phyloP scores from a whole-genome alignment of 2,329 filamentous ascomycete species.

The Pseudonectria buxi region DNA sequence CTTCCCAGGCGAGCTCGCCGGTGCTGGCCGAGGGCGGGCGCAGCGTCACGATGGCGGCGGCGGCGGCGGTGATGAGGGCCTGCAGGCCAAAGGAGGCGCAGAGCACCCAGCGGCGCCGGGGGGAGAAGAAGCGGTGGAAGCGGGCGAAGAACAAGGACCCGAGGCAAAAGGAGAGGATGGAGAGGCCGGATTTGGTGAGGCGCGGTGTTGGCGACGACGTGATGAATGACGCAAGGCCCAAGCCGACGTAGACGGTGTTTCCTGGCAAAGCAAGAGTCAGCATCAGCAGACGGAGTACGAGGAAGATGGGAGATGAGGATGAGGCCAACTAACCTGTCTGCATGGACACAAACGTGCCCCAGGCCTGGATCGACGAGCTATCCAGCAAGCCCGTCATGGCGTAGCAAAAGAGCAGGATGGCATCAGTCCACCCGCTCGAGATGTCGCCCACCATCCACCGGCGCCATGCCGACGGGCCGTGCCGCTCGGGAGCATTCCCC shows the following conservation, averaged over 20 bases:
- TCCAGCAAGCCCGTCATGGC: constrained; percentile 69
- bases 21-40: constrained; percentile 29
- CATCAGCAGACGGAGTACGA: neutral
- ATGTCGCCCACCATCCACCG: constrained; percentile 38
- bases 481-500: neutral
- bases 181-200: constrained; percentile 55
- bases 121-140: constrained; percentile 56
- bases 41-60: constrained; percentile 45
- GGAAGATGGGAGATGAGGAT: no score
- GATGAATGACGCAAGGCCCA: constrained; percentile 55
- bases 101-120: constrained; percentile 57
- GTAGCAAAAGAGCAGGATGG: constrained; percentile 63
- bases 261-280: constrained; percentile 29
- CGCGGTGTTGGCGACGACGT: constrained; percentile 20
- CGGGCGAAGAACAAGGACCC: constrained; percentile 65
- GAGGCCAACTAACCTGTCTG: constrained; percentile 61
- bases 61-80: constrained; percentile 39
- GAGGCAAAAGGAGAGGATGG: constrained; percentile 61
- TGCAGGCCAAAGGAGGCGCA: constrained; percentile 50
- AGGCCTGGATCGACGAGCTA: constrained; percentile 65
- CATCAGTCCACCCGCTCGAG: constrained; percentile 55
- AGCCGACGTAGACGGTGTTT: constrained; percentile 70
- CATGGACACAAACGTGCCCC: constrained; percentile 75
- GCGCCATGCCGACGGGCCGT: neutral
- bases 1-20: constrained; percentile 45